Evolutionary conservation across 2,329 filamentous ascomycete genomes (phyloP).

Genomic region (Whalleya microplaca): DNA sequence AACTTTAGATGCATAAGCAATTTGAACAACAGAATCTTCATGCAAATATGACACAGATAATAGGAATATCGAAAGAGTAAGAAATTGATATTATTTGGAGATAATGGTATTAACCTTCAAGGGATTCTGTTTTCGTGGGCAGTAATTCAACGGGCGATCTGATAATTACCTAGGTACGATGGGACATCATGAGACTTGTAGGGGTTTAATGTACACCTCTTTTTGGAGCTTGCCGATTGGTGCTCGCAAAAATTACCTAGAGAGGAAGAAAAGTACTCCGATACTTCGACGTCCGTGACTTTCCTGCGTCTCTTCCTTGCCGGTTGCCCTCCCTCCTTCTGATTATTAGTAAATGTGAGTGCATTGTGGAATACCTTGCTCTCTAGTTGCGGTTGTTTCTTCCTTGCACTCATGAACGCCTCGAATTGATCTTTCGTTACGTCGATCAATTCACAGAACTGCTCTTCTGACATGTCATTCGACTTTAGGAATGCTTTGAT

Average conservation of each 20-base stretch:
- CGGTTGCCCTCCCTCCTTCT: background rate
- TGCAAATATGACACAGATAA: too few relatives aligned
- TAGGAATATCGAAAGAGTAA: too few relatives aligned
- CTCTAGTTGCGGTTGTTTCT: conserved; percentile 6
- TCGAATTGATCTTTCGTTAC: conserved; percentile 10
- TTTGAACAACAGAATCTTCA: too few relatives aligned
- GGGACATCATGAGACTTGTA: too few relatives aligned
- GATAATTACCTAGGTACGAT: too few relatives aligned
- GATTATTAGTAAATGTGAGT: conserved; percentile 7
- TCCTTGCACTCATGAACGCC: conserved; percentile 9
- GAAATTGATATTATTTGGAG: too few relatives aligned
- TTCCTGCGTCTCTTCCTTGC: conserved; percentile 1
- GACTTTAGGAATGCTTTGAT: conserved; percentile 14
- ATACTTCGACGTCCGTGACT: background rate
- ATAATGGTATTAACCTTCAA: too few relatives aligned
- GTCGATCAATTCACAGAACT: conserved; percentile 10
- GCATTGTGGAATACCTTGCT: conserved; percentile 19
- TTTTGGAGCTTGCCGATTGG: background rate
- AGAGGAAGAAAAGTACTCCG: background rate
- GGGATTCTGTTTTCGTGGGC: too few relatives aligned
- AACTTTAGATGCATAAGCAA: too few relatives aligned
- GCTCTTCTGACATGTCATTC: conserved; percentile 8
- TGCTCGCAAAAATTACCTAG: background rate
- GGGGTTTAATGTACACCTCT: too few relatives aligned
- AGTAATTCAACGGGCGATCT: too few relatives aligned